These are phyloP conservation scores for Kodamaea lidongshanica DNA, from an alignment of 805 yeast genomes.

Conservation along the genomic window DNA sequence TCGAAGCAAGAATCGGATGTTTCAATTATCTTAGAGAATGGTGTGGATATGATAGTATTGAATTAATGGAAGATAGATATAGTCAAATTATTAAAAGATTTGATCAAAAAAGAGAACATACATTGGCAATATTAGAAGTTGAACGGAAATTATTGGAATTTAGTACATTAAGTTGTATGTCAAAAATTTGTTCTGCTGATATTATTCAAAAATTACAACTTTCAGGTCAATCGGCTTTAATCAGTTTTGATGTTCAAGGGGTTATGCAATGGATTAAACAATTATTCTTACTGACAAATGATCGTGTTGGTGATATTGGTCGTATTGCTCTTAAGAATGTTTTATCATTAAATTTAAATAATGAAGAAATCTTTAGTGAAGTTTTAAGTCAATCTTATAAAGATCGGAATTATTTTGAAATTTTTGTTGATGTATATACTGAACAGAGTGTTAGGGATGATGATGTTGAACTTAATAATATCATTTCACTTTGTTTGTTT, in stretches of 20 bases:
- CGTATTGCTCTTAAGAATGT: constrained; percentile 65
- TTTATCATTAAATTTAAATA: constrained; percentile 52
- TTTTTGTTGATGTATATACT: constrained; percentile 62
- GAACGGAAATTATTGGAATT: constrained; percentile 65
- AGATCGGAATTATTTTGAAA: constrained; percentile 57
- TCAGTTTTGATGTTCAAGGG: constrained; percentile 66
- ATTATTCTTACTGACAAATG: constrained; percentile 54
- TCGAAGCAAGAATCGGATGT: constrained; percentile 77
- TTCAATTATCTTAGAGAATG: constrained; percentile 83
- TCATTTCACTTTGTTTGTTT: constrained; percentile 69
- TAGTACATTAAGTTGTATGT: constrained; percentile 78
- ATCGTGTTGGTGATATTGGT: constrained; percentile 56
- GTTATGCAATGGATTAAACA: constrained; percentile 78
- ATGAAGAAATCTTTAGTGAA: constrained; percentile 47
- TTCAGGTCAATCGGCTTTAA: constrained; percentile 25
- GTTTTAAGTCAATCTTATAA: constrained; percentile 66
- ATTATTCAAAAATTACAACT: constrained; percentile 45
- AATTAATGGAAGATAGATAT: constrained; percentile 64
- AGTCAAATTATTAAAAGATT: constrained; percentile 44
- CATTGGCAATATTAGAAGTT: constrained; percentile 70
- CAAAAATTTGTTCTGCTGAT: constrained; percentile 70
- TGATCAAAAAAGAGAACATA: constrained; percentile 32
- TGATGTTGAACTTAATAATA: constrained; percentile 45
- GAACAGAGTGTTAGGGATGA: constrained; percentile 26
- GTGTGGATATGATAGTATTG: constrained; percentile 83